Conservation (phyloP, 129 eudicot genomes). For the Cynara cardunculus region DNA sequence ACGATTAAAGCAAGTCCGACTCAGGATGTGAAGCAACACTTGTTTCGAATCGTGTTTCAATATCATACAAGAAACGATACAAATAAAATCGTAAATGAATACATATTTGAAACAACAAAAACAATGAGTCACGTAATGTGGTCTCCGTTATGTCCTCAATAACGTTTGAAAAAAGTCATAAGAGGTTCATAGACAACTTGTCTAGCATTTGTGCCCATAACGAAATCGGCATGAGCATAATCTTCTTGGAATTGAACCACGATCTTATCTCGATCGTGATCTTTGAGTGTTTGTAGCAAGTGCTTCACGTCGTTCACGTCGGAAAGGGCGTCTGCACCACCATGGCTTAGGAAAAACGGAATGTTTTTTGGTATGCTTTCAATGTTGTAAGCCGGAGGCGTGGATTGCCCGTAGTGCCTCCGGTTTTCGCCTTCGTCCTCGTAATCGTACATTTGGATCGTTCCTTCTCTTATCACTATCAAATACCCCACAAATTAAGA, state of each 20-base stretch:
- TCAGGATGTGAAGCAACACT: neutral
- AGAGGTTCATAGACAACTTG: conserved; percentile 60
- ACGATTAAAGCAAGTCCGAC: neutral
- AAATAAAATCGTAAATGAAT: neutral
- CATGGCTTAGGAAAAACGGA: conserved; percentile 63
- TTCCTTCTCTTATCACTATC: conserved; percentile 67
- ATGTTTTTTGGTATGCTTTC: conserved; percentile 50
- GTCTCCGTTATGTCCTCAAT: neutral
- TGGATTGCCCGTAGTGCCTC: conserved; percentile 51
- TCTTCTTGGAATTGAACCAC: conserved; percentile 27
- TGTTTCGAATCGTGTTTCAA: neutral
- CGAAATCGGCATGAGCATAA: conserved; percentile 65
- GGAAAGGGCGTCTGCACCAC: conserved; percentile 64
- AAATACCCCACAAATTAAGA: neutral
- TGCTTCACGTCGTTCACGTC: conserved; percentile 51
- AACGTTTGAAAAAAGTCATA: conserved; percentile 40
- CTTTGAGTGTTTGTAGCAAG: conserved; percentile 36
- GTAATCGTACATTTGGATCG: conserved; percentile 57
- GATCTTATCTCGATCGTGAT: conserved; percentile 48
- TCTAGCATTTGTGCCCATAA: conserved; percentile 51
- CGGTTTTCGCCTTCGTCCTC: conserved; percentile 37
- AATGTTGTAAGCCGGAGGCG: conserved; percentile 64
- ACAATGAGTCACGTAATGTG: neutral
- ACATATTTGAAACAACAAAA: neutral
- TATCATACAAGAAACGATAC: neutral